Conservation (phyloP, 768 basidiomycete species). For the Mycena crocata region DNA sequence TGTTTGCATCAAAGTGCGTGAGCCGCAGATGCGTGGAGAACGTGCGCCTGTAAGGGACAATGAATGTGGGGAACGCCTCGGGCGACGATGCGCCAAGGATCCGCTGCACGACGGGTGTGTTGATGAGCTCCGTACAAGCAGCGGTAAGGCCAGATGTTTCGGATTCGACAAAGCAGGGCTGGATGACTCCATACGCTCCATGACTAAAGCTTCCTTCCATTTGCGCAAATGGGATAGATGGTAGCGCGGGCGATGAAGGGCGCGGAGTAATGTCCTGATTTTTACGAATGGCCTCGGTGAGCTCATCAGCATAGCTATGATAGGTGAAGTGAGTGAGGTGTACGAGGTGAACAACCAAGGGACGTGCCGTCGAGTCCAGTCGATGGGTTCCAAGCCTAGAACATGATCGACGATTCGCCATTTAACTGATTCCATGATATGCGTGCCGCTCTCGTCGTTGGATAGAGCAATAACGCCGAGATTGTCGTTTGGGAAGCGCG, state of each 20-base stretch:
- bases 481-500: constrained; percentile 41
- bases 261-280: constrained; percentile 40
- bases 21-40: constrained; percentile 52
- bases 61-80: constrained; percentile 42
- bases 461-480: constrained; percentile 53
- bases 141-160: not conserved
- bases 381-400: constrained; percentile 45
- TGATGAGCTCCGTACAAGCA: constrained; percentile 39
- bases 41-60: constrained; percentile 47
- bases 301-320: constrained; percentile 41
- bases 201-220: constrained; percentile 47
- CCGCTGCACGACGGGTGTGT: constrained; percentile 41
- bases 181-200: constrained; percentile 48
- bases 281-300: constrained; percentile 35
- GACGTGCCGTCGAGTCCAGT: constrained; percentile 52
- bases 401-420: constrained; percentile 52
- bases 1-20: constrained; percentile 50
- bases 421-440: constrained; percentile 50
- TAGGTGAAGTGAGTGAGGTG: too few relatives aligned
- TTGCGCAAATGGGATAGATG: constrained; percentile 34
- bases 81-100: constrained; percentile 38
- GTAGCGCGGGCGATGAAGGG: constrained; percentile 36
- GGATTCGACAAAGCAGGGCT: constrained; percentile 46
- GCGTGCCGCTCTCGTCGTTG: constrained; percentile 52
- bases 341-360: not conserved